Base-by-base conservation (phyloP, 176 grass and related monocot genomes). In the Oryza punctata region DNA sequence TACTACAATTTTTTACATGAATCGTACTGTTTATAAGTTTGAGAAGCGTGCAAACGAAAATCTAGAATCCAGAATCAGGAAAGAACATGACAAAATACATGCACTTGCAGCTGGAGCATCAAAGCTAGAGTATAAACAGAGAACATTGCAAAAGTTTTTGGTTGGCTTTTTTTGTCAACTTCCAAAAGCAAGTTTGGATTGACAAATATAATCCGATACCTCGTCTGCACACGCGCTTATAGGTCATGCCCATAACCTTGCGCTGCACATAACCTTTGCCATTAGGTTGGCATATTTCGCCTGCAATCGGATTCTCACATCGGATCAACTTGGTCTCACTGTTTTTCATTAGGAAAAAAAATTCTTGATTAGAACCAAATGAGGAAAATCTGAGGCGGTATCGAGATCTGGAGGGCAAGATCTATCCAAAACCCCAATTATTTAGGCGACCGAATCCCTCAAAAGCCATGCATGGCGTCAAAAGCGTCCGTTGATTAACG, bases 381-480 rank as follows among this genome's bases (percentile, higher is more conserved):
- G 29, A 2, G 30, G 18, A 49, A 40, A 80, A 77, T 54, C 8
- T 14, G 28, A 2, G 12, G 1, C 24, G 1, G 46, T 66, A 59
- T 78, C 73, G 0, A 37, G 46, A 84, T 84, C 86, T 57, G 1
- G 12, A 28, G 49, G 32, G 65, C 6, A 27, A 27, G 65, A 70
- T 72, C 69, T 24, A 24, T 61, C 2, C 57, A 9, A 16, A 16
- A 32, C 2, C 2, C 21, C 41, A 41, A 59, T 67, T 67, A 73
- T 47, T 45, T 0, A 14, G 26, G 24, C 44, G 47, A 61, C 11
- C 57, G 57, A 72, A 79, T 69, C 49, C 6, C 15, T 6, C 15
- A 1, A 46, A 75, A 69, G 43, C 16, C 29, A 86, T 57, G 52
- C 52, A 57, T 21, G 52, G 52, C 52, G 19, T 57, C 52, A 86